Base-by-base conservation (phyloP, 2,329 filamentous ascomycete species). In the Epicoccum sorghinum region DNA sequence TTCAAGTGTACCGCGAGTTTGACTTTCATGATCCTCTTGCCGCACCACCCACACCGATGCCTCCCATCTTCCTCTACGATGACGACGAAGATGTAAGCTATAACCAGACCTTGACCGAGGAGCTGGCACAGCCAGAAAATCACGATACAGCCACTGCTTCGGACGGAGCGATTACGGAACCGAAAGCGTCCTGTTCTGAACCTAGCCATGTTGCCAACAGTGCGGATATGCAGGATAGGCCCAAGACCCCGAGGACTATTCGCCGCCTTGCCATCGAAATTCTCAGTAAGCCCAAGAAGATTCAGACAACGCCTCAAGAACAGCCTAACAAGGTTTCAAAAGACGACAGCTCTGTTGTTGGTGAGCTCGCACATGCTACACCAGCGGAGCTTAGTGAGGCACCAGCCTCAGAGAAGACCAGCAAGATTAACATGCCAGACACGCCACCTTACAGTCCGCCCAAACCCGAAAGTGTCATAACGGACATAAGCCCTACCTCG, bases 11-110 rank as follows among this genome's bases (percentile, higher is more conserved):
- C 50, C 57, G 43, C 18, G 29, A 48, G 2, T 67, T 61, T 9
- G 60, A 67, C 32, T 66, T 60, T 51, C 51, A 48, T 12, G 55
- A 65, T 29, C 55, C 58, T n/a, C 47, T 8, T 3, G 59, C 60
- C 59, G 52, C 22, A 59, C 63, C 43, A 18, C 65, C 65, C 9
- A 66, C 65, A 8, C 63, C 65, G 2, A 37, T 66, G 3, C 65
- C 63, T 27, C 60, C 63, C 4, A 48, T 60, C 42, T 44, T 45
- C 33, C 23, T 45, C 9, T 44, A 49, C 13, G 62, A 62, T 7
- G 33, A 55, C 4, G 51, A 41, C 2, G 25, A 49, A 3, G 49
- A 53, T n/a, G 13, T 18, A 18, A 24, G 8, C 18, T 14, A 7
- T 5, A 18, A 14, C 7, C 35, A 45, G 5, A 4, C 2, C 13